Evolutionary conservation across 352 stramenopile species (phyloP).

Genomic region (Peronospora destructor): DNA sequence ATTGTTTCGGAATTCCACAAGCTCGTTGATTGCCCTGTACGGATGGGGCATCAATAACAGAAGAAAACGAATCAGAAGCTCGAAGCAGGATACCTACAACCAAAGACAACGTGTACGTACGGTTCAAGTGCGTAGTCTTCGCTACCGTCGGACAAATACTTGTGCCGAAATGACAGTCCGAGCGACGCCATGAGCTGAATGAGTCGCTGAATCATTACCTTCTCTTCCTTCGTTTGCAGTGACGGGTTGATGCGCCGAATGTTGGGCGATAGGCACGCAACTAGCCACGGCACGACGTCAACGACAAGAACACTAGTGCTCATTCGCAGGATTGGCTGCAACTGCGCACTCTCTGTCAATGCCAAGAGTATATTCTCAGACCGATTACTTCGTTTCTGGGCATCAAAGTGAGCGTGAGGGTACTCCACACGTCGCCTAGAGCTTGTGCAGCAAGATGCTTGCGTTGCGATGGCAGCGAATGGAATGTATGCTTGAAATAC

Average conservation of each 20-base stretch:
- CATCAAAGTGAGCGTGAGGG: constrained; percentile 51
- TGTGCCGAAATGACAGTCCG: constrained; percentile 65
- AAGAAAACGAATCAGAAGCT: constrained; percentile 1
- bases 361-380: constrained; percentile 60
- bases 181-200: constrained; percentile 77
- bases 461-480: constrained; percentile 63
- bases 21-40: constrained; percentile 56
- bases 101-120: constrained; percentile 32
- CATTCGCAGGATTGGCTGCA: constrained; percentile 54
- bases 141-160: constrained; percentile 55
- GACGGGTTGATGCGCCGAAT: constrained; percentile 54
- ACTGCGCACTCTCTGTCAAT: constrained; percentile 51
- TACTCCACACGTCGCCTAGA: constrained; percentile 69
- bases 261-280: constrained; percentile 53
- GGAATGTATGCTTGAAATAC: constrained; percentile 57
- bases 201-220: constrained; percentile 52
- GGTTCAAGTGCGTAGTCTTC: constrained; percentile 73
- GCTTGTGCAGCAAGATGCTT: constrained; percentile 66
- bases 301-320: constrained; percentile 53
- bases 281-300: constrained; percentile 71
- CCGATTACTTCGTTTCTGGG: constrained; percentile 50
- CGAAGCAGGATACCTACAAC: background rate
- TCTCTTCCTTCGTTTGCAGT: constrained; percentile 60
- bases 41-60: background rate
- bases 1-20: constrained; percentile 49